Base-by-base conservation (phyloP, 2,329 filamentous ascomycete species). In the Diplocarpon mali region DNA sequence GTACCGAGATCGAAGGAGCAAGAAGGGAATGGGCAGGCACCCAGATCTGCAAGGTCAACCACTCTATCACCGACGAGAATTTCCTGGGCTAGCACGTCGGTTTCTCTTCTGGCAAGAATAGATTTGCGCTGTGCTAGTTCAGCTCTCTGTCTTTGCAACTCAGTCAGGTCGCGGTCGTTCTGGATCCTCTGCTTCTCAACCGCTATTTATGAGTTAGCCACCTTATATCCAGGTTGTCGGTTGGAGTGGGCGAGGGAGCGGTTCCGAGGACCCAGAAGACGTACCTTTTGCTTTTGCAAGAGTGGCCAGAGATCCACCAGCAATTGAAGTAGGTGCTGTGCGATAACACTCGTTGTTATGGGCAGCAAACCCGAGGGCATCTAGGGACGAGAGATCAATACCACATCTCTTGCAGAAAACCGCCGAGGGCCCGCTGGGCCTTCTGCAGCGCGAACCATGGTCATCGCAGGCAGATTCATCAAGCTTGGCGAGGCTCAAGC, bases 401-500 rank as follows among this genome's bases (percentile, higher is more conserved):
- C 44, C 48, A 28, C 48, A 50, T 17, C 39, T 24, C 28, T 31
- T 29, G 20, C 48, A 50, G 17, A 38, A 45, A 5, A 28, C 47
- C 17, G 34, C 43, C 9, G 29, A 11, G 16, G 24, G n/a, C 5
- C 44, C 42, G 4, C 41, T 16, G 30, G 42, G 44, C 5, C 37
- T n/a, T 14, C 28, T 7, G 14, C 47, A 46, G 7, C 35, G 38
- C 10, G 2, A 12, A 1, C 8, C 16, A 15, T 42, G 41, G 2
- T 27, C 13, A 2, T 42, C 15, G n/a, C 38, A 31, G 12, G 42
- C 24, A 3, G 30, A 14, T n/a, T 12, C 31, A 30, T 12, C 11
- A 2, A 44, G 27, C 2, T 17, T 6, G 27, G 15, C 11, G 14
- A 48, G 38, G 29, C 49, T 36, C 7, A 55, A 31, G 2, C 47